phyloP scores from a whole-genome alignment of 2,329 filamentous ascomycete species.

The Pestalotiopsis fici region DNA sequence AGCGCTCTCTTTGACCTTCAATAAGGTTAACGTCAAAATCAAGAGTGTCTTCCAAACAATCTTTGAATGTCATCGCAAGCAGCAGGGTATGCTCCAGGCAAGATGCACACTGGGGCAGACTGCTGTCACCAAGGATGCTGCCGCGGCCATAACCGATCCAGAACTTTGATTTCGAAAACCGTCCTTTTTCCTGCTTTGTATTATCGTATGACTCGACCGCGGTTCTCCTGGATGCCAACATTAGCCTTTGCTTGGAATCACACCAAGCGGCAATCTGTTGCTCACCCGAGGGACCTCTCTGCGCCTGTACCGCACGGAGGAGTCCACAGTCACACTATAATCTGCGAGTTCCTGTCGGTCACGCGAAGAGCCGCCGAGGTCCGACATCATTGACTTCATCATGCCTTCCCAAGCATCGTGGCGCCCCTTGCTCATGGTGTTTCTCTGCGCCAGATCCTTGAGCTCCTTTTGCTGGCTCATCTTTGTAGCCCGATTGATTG shows the following conservation, averaged over 20 bases:
- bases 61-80: too few relatives aligned
- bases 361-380: constrained; percentile 28
- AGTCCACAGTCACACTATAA: constrained; percentile 66
- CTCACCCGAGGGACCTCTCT: constrained; percentile 53
- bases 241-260: constrained; percentile 24
- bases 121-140: background rate
- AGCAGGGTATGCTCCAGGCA: too few relatives aligned
- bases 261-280: constrained; percentile 34
- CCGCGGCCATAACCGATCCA: background rate
- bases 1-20: background rate
- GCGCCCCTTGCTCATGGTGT: constrained; percentile 52
- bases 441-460: constrained; percentile 54
- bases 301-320: constrained; percentile 52
- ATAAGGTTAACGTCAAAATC: too few relatives aligned
- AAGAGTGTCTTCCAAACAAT: too few relatives aligned
- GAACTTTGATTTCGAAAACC: background rate
- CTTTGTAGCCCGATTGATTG: constrained; percentile 62
- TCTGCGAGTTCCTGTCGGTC: constrained; percentile 57
- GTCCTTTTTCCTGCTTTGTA: background rate
- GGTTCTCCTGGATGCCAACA: constrained; percentile 4
- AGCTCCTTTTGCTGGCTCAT: constrained; percentile 66
- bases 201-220: background rate
- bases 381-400: constrained; percentile 57
- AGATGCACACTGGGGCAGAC: too few relatives aligned
- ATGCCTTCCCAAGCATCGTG: constrained; percentile 63